Conservation (phyloP, 257 asterid species). For the Asclepias syriaca region DNA sequence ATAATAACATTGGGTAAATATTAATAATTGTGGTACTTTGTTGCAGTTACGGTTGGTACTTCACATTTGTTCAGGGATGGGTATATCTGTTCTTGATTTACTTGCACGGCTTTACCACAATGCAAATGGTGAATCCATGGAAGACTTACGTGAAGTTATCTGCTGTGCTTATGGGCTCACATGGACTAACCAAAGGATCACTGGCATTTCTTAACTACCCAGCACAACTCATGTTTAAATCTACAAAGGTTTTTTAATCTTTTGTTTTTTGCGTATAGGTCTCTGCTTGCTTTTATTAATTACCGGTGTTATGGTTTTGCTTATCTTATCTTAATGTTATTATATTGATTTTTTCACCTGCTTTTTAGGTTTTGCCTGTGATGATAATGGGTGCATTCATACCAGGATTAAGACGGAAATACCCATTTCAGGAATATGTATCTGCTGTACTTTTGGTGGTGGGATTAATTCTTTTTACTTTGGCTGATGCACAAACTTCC, state of each 20-base stretch:
- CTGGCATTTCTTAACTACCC: conserved; percentile 91
- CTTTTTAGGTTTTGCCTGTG: conserved; percentile 75
- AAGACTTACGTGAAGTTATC: conserved; percentile 81
- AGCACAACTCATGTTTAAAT: conserved; percentile 94
- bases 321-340: too few species aligned
- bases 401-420: conserved; percentile 82
- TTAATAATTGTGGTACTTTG: not conserved
- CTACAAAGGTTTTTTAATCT: conserved; percentile 54
- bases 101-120: conserved; percentile 75
- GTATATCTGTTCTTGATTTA: conserved; percentile 67
- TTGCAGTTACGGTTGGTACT: conserved; percentile 92
- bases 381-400: conserved; percentile 98
- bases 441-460: conserved; percentile 75
- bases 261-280: not conserved
- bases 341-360: too few species aligned
- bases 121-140: conserved; percentile 97
- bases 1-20: conserved; percentile 4
- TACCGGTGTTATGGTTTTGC: too few species aligned
- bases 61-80: conserved; percentile 95
- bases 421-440: conserved; percentile 75
- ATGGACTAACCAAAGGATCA: conserved; percentile 87
- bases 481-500: conserved; percentile 87
- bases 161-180: conserved; percentile 88
- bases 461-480: conserved; percentile 83
- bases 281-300: not conserved